Conservation (phyloP, 257 asterid species). For the Anisodus acutangulus region DNA sequence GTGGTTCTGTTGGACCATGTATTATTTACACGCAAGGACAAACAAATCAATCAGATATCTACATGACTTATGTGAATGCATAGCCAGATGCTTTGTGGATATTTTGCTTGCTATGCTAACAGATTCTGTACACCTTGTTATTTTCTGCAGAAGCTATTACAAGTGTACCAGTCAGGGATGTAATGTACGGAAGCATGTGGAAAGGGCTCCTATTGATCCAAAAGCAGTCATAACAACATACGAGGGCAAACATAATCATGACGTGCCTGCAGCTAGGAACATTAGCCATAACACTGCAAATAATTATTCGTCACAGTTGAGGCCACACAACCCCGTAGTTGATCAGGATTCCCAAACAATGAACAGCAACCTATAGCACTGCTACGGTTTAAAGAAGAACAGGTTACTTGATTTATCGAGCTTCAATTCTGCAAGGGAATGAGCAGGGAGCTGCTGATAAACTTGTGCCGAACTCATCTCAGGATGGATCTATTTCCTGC, state of each 20-base stretch:
- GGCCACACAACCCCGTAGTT: slow-evolving; percentile 42
- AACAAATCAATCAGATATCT: neutral
- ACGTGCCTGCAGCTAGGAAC: slow-evolving; percentile 70
- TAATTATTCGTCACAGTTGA: slow-evolving; percentile 52
- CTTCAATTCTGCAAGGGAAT: neutral
- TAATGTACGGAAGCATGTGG: slow-evolving; percentile 85
- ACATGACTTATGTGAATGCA: neutral
- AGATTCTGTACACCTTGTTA: neutral
- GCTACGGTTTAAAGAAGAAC: slow-evolving; percentile 73
- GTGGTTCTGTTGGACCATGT: neutral
- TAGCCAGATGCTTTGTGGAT: neutral
- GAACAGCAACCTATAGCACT: slow-evolving; percentile 54
- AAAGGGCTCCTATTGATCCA: slow-evolving; percentile 80
- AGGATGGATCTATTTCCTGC: neutral
- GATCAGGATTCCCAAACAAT: slow-evolving; percentile 46
- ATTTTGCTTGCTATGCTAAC: neutral
- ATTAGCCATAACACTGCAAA: slow-evolving; percentile 63
- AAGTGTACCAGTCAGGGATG: slow-evolving; percentile 80
- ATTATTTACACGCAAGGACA: neutral
- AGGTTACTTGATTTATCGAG: slow-evolving; percentile 42
- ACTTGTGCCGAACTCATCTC: neutral
- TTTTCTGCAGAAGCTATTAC: slow-evolving; percentile 79
- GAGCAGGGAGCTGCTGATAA: neutral
- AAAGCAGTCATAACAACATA: slow-evolving; percentile 88
- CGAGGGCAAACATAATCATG: slow-evolving; percentile 82